These are phyloP conservation scores for Cladosporium sp. DNA, from an alignment of 2,329 filamentous ascomycete species.

Conservation along the genomic window DNA sequence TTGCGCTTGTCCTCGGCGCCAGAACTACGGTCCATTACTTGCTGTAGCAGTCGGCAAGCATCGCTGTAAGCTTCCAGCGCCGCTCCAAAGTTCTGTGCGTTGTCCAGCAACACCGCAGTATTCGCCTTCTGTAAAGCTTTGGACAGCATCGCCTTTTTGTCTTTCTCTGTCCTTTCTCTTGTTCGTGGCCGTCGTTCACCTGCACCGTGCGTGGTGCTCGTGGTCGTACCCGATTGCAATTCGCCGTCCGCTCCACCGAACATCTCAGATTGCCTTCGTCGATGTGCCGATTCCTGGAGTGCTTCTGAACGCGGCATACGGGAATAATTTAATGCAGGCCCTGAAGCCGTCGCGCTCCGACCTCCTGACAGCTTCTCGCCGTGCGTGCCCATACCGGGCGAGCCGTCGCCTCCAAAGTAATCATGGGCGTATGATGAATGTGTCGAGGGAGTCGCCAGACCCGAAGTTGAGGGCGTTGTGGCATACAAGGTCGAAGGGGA, in stretches of 20 bases:
- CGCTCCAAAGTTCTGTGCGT: constrained; percentile 90
- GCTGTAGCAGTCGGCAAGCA: constrained; percentile 81
- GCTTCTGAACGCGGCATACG: constrained; percentile 19
- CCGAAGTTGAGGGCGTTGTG: constrained; percentile 28
- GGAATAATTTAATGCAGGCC: constrained; percentile 23
- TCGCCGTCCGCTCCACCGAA: constrained; percentile 1
- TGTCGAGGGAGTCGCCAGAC: constrained; percentile 34
- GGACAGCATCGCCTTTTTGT: constrained; percentile 93
- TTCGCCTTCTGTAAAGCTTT: constrained; percentile 93
- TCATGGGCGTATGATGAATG: constrained; percentile 31
- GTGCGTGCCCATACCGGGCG: constrained; percentile 28
- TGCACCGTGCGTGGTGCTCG: neutral
- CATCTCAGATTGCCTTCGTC: constrained; percentile 16
- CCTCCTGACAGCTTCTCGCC: constrained; percentile 29
- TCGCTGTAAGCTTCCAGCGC: constrained; percentile 89
- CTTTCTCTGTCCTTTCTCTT: constrained; percentile 47
- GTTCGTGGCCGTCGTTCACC: constrained; percentile 22
- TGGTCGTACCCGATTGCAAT: neutral
- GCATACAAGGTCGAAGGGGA: constrained; percentile 31
- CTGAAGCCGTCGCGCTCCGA: constrained; percentile 29
- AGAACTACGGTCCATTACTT: constrained; percentile 81
- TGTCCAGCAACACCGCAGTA: constrained; percentile 90
- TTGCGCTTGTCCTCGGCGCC: constrained; percentile 87
- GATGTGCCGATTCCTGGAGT: constrained; percentile 17
- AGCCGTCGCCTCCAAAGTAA: constrained; percentile 35